Base-by-base conservation (phyloP, 202 grass and related monocot genomes). In the Eragrostis tef region DNA sequence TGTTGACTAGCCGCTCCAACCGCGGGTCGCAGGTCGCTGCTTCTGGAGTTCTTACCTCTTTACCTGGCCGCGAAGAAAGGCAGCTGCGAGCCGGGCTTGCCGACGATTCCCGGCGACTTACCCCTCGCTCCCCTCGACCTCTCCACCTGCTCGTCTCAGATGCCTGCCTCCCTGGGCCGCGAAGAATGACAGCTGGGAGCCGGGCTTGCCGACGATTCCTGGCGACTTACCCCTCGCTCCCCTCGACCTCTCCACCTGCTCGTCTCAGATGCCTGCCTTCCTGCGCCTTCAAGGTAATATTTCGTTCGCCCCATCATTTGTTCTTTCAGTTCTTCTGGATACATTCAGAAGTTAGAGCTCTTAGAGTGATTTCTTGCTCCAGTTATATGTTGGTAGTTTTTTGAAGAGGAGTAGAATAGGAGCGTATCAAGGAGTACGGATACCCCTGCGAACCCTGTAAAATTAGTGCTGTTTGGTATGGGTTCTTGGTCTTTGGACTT, bases 211-310 rank as follows among this genome's bases (percentile, higher is more conserved):
- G 25, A 17, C 52, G 63, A 2, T 42, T 66, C 34, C 13, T 21
- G 7, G 13, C 56, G 21, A 45, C 39, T 66, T 29, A 4, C 77
- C 71, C 43, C 76, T 39, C 26, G 11, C 49, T 41, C 8, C 7
- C 6, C 25, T 59, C 70, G 68, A 22, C 51, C 22, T 46, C 17
- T 3, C 19, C 43, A 39, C 64, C 61, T 54, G 17, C 79, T 82
- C n/a, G n/a, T 65, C 58, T 73, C 78, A 74, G 72, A 85, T 89
- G 82, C 82, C 71, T 89, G 60, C 61, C 29, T 77, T 22, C 82
- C 63, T 5, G 50, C 87, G 13, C 49, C 65, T 50, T 71, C 77
- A 31, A 39, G 78, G 87, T 72, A 56, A 46, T 48, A 67, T 59
- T 74, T 29, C 34, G 31, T 70, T 76, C 84, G 5, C 25, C 50